Evolutionary conservation across 768 basidiomycete species (phyloP), one percentile per base, ranked within the genome.

Genomic region (Phylloporus rhodoxanthus): DNA sequence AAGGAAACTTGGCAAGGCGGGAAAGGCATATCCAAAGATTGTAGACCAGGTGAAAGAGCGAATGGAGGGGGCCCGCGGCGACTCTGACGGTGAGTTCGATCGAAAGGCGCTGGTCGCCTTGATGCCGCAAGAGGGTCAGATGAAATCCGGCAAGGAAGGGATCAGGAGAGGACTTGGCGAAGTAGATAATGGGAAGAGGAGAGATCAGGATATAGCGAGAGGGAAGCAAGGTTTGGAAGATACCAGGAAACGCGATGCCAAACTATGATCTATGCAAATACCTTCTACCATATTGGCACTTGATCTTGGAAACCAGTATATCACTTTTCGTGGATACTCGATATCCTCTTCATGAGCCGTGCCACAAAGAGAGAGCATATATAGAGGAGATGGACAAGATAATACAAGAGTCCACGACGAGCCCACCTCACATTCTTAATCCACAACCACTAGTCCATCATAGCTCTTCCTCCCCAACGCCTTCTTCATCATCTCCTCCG

Each of bases 401-500:
- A 8, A 34, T 25, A 25, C 23, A 40, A 40, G 13, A 40, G 39
- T 40, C 39, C n/a, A 41, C 23, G 9, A 14, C 11, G 13, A 23
- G 28, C 8, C 28, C 6, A 13, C 20, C 19, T 13, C n/a, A 10
- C n/a, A 5, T 28, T 45, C 47, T 52, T 42, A 58, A 34, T 58
- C 56, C 11, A 54, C 44, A 3, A 54, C 57, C 1, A 49, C 38
- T 5, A 86, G 65, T 11, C 74, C 76, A n/a, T 75, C 75, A 52
- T 73, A 86, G 54, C 79, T 79, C 64, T 63, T 65, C 65, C 60
- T 73, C 59, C 65, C 64, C 54, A 80, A 55, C 8, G 72, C 72
- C 63, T 73, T 76, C 67, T 69, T 72, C 75, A 77, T 75, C 26
- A 75, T 56, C 52, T 69, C 70, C 23, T 68, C 51, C 6, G 77